Evolutionary conservation across 106 monocot genomes (phyloP).

Genomic region (Cymbidium sinense): DNA sequence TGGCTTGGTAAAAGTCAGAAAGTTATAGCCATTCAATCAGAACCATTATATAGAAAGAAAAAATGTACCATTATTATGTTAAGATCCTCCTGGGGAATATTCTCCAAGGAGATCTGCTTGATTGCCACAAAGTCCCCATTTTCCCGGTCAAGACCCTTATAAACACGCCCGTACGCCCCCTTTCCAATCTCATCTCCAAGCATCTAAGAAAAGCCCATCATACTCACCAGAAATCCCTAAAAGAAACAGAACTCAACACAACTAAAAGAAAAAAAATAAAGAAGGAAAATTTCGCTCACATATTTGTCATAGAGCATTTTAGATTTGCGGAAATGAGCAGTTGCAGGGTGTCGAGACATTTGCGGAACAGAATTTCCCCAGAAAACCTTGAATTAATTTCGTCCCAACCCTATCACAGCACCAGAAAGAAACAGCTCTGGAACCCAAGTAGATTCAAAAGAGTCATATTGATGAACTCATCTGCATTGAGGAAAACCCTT

Average conservation of each 20-base stretch:
- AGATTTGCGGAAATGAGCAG: conserved; percentile 66
- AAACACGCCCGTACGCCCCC: conserved; percentile 97
- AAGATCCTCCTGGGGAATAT: conserved; percentile 95
- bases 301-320: conserved; percentile 97
- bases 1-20: neutral
- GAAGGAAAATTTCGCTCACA: conserved; percentile 34
- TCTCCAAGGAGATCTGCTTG: conserved; percentile 98
- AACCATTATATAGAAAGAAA: neutral
- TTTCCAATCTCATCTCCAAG: conserved; percentile 99
- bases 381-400: neutral
- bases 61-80: conserved; percentile 86
- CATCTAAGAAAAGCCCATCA: conserved; percentile 44
- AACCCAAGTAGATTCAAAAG: neutral
- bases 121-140: conserved; percentile 99
- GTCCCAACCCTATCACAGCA: neutral
- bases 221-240: neutral
- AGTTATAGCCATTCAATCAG: neutral
- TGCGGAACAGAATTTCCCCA: neutral
- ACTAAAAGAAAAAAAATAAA: neutral
- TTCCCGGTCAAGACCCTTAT: conserved; percentile 88
- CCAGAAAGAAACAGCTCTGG: neutral
- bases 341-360: conserved; percentile 67
- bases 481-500: neutral
- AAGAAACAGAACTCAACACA: neutral
- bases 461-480: neutral